A percentile compares a stretch with the other conserved stretches of the same genome.
phyloP scores from a whole-genome alignment of 2,329 filamentous ascomycete genomes.

The Pseudogymnoascus sp. region DNA sequence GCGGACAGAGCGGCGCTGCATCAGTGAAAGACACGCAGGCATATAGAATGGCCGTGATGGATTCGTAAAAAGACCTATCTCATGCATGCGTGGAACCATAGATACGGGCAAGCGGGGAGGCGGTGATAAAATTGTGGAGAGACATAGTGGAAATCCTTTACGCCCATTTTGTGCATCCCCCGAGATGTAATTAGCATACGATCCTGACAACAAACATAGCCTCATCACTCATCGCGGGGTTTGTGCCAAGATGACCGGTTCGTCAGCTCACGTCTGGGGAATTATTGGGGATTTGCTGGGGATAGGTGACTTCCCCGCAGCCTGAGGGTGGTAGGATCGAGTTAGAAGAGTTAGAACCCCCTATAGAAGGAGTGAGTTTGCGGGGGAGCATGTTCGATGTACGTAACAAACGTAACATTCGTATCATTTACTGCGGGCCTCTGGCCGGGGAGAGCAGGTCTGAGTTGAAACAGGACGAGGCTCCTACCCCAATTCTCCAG shows the following conservation, averaged over 20 bases:
- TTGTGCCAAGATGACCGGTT: constrained; percentile 3
- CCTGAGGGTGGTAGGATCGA: neutral
- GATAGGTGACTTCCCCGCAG: constrained; percentile 1
- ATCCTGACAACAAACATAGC: neutral
- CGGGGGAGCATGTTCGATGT: neutral
- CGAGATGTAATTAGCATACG: neutral
- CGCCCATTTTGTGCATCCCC: neutral
- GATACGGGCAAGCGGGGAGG: neutral
- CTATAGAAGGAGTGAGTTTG: neutral
- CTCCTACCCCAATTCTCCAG: neutral
- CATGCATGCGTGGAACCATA: neutral
- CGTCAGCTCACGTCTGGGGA: neutral
- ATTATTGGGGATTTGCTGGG: constrained; percentile 1
- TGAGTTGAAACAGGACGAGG: neutral
- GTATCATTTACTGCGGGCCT: neutral
- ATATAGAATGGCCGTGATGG: neutral
- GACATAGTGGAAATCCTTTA: neutral
- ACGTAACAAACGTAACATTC: neutral
- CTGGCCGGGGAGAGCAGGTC: neutral
- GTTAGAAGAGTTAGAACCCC: neutral
- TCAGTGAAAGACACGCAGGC: neutral
- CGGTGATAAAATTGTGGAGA: neutral
- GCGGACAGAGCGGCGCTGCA: too few relatives aligned
- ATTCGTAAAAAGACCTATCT: neutral
- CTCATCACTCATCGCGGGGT: neutral